phyloP scores from a whole-genome alignment of 1,284 basidiomycete genomes.

The Trichosporon sp. region DNA sequence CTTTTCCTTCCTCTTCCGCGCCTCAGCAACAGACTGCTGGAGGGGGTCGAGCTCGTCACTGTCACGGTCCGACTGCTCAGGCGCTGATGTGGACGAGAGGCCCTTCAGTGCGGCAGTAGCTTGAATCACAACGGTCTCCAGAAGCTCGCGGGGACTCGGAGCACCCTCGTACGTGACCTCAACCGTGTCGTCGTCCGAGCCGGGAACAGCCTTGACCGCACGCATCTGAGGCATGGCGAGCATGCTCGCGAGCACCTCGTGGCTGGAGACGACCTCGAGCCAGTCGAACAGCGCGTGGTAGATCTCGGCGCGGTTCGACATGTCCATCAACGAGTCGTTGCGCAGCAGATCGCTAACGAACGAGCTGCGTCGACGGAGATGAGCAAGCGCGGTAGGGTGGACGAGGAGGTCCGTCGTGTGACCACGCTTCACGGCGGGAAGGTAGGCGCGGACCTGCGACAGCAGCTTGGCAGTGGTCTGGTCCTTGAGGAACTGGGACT shows the following conservation, averaged over 20 bases:
- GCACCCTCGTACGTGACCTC: constrained; percentile 77
- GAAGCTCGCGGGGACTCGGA: constrained; percentile 76
- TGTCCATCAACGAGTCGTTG: constrained; percentile 85
- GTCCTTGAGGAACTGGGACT: constrained; percentile 66
- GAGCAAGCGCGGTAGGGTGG: constrained; percentile 80
- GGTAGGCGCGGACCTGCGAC: constrained; percentile 64
- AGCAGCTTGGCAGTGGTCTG: constrained; percentile 65
- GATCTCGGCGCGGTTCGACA: constrained; percentile 78
- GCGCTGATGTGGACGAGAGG: constrained; percentile 56
- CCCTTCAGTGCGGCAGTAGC: constrained; percentile 80
- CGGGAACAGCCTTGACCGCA: constrained; percentile 14
- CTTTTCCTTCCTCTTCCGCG: constrained; percentile 42
- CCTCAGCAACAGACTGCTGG: not conserved
- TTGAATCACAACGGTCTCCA: constrained; percentile 83
- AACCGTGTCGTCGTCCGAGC: constrained; percentile 14
- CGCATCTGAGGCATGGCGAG: constrained; percentile 95
- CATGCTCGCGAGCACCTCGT: constrained; percentile 85
- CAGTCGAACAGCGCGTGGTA: constrained; percentile 84
- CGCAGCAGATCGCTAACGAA: constrained; percentile 75
- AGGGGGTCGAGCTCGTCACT: not conserved
- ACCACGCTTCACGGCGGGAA: constrained; percentile 68
- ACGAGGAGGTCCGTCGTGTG: constrained; percentile 79
- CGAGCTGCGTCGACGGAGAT: constrained; percentile 80
- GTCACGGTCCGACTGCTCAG: not conserved
- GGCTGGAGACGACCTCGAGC: constrained; percentile 86